phyloP scores from a whole-genome alignment of 2,329 filamentous ascomycete species.

The Xylaria sp. region DNA sequence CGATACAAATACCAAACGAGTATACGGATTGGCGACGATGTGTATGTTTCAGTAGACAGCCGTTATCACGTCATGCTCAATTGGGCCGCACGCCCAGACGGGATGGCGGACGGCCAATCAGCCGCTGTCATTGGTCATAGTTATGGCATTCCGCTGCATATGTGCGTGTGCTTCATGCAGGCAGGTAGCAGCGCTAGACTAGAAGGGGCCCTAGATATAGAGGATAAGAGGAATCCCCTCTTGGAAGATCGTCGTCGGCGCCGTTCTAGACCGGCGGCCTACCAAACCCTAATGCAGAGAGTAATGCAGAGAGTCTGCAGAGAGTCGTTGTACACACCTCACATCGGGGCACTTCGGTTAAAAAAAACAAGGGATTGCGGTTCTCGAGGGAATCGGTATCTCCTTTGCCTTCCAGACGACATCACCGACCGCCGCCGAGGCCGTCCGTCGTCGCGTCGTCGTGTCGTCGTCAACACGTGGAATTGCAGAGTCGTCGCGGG shows the following conservation, averaged over 20 bases:
- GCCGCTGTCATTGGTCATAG: background rate
- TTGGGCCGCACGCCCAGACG: background rate
- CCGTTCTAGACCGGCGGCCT: slow-evolving; percentile 8
- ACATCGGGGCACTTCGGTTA: too few relatives aligned
- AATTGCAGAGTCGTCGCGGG: too few relatives aligned
- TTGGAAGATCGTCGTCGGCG: background rate
- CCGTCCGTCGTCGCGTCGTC: too few relatives aligned
- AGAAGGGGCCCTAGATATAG: background rate
- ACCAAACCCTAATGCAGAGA: background rate
- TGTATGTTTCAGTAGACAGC: background rate
- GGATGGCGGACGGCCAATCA: background rate
- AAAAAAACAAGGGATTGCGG: too few relatives aligned
- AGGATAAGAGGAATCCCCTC: background rate
- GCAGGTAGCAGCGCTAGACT: slow-evolving; percentile 5
- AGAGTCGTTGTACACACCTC: background rate
- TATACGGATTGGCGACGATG: background rate
- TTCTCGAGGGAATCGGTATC: too few relatives aligned
- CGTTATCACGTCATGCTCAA: background rate
- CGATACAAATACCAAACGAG: background rate
- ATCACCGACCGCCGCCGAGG: too few relatives aligned
- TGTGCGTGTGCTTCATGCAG: slow-evolving; percentile 6
- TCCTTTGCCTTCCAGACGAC: too few relatives aligned
- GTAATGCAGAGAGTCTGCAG: too few relatives aligned
- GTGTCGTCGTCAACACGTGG: too few relatives aligned
- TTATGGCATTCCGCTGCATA: background rate